Evolutionary conservation across 2,329 filamentous ascomycete species (phyloP), one percentile per base, ranked within the genome.

Genomic region (Stemphylium vesicarium): DNA sequence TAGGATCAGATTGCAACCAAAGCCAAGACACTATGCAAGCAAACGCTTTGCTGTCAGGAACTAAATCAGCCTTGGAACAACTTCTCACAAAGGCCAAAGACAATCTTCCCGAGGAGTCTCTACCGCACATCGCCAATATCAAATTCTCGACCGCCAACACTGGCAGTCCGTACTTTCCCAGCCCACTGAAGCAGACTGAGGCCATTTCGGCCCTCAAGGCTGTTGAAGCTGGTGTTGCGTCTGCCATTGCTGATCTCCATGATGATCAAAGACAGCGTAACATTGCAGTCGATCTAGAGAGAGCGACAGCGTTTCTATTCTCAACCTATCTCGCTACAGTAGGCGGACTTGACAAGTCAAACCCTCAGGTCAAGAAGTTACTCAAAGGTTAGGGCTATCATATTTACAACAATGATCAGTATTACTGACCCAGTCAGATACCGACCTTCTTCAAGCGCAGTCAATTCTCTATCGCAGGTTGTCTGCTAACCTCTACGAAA

Each of bases 401-500:
- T 33, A 11, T 40, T 10, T 11, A n/a, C 38, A 7, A 16, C 3
- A 26, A 11, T 9, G n/a, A 22, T 16, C 8, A 22, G 15, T 46
- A 11, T 39, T 18, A 67, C 63, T 63, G 43, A 65, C 40, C 2
- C 3, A 24, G 13, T n/a, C 41, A 91, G 88, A 91, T 64, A 92
- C 88, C 65, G 89, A 92, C 73, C 75, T 91, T 18, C 77, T 90
- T 4, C 78, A 83, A 57, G 89, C 89, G 1, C 89, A 92, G 69
- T 90, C 88, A 2, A 85, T 86, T 57, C 78, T 85, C 6, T 92
- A 92, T 68, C 84, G 89, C 9, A 85, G 89, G 57, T 81, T 91
- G 73, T 89, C 88, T 10, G 88, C 88, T 12, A 90, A 90, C 57
- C 75, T 91, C 1, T 91, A 91, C 74, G 80, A 83, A 64, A 90